Percentiles rank a stretch among this genome's conserved stretches.
Evolutionary conservation across 495 filamentous ascomycete species (phyloP).

Genomic region (Cladorrhinum samala): DNA sequence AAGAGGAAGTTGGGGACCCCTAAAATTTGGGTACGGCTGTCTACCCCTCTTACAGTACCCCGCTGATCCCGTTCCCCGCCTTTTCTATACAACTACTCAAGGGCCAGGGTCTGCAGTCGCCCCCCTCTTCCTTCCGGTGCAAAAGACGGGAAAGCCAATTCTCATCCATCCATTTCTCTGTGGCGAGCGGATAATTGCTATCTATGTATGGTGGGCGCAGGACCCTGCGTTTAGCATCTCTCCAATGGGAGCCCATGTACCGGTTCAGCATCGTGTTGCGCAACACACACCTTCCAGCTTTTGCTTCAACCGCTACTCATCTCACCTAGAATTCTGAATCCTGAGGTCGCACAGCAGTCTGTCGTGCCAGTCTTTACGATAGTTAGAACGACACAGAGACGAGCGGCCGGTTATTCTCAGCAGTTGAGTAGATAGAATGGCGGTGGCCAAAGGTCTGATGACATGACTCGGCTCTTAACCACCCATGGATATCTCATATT

Average conservation of each 20-base stretch:
- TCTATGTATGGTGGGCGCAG: too few relatives aligned
- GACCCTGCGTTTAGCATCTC: background rate
- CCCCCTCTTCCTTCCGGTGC: too few relatives aligned
- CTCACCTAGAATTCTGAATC: too few relatives aligned
- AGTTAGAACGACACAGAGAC: too few relatives aligned
- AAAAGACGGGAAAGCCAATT: too few relatives aligned
- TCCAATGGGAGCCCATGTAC: background rate
- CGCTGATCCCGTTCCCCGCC: background rate
- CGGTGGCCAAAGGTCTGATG: conserved; percentile 7
- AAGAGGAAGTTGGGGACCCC: background rate
- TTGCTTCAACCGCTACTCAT: background rate
- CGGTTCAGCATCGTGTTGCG: background rate
- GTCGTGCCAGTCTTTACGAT: too few relatives aligned
- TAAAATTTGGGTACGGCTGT: too few relatives aligned
- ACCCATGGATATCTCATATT: conserved; percentile 9
- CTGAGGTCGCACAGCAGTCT: too few relatives aligned
- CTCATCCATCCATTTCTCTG: background rate
- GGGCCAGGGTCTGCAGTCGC: too few relatives aligned
- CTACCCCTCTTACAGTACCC: background rate
- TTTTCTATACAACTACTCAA: too few relatives aligned
- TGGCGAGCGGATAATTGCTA: background rate
- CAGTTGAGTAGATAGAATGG: background rate
- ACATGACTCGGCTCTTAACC: conserved; percentile 8
- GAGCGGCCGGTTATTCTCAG: too few relatives aligned
- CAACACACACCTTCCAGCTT: background rate